Percentiles rank a stretch among this genome's conserved stretches.
These are phyloP conservation scores for Tolypocladium cylindrosporum DNA, from an alignment of 2,329 filamentous ascomycete genomes.

Conservation along the genomic window DNA sequence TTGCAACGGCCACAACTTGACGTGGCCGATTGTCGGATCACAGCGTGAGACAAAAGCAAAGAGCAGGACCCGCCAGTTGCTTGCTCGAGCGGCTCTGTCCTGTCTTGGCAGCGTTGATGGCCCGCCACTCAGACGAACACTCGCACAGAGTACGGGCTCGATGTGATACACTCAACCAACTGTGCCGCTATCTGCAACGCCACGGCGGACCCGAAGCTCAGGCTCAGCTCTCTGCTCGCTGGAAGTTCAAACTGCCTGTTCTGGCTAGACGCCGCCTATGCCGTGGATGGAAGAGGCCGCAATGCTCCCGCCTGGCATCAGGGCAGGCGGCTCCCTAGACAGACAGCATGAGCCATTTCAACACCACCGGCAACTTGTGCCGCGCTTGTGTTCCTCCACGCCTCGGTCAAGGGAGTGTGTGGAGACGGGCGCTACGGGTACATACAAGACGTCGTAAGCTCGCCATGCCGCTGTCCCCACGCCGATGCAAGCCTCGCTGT, in stretches of 20 bases:
- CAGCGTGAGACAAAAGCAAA: neutral
- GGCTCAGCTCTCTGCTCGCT: neutral
- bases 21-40: neutral
- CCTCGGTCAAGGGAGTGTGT: neutral
- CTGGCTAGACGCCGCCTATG: neutral
- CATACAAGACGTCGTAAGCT: neutral
- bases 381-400: constrained; percentile 10
- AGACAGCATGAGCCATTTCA: neutral
- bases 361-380: constrained; percentile 10
- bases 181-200: neutral
- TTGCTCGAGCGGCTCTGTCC: neutral
- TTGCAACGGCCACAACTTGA: neutral
- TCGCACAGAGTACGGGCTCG: too few species aligned
- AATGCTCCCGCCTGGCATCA: neutral
- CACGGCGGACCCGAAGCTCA: neutral
- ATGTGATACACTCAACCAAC: too few species aligned
- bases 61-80: neutral
- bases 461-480: neutral
- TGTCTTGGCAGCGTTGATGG: neutral
- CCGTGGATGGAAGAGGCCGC: neutral
- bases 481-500: neutral
- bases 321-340: too few species aligned
- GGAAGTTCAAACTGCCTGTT: neutral
- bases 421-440: neutral
- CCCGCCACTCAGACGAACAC: neutral